Evolutionary conservation across 2,329 filamentous ascomycete genomes (phyloP).

Genomic region (Penicillium paneum): DNA sequence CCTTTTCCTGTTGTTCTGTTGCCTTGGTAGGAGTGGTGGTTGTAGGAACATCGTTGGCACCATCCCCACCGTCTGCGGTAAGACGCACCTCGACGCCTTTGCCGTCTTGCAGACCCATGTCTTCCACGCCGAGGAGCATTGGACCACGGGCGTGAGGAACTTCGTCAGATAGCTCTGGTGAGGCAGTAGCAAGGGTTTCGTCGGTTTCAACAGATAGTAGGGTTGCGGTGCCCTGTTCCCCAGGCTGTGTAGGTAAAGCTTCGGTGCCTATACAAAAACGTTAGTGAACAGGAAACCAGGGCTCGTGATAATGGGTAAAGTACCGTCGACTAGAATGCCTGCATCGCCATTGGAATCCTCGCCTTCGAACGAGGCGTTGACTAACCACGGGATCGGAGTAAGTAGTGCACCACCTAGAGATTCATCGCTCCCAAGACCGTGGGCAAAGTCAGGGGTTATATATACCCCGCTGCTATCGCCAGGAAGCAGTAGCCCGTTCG

Average conservation of each 20-base stretch:
- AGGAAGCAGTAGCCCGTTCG: conserved; percentile 55
- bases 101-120: conserved; percentile 73
- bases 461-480: conserved; percentile 35
- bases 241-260: conserved; percentile 4
- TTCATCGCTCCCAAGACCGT: conserved; percentile 73
- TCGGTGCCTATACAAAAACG: neutral
- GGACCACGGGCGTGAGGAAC: conserved; percentile 79
- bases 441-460: conserved; percentile 32
- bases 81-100: conserved; percentile 45
- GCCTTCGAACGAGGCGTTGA: conserved; percentile 32
- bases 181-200: conserved; percentile 16
- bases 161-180: conserved; percentile 58
- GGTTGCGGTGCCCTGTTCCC: neutral
- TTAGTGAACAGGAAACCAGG: conserved; percentile 1
- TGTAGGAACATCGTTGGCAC: conserved; percentile 3
- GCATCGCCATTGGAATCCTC: conserved; percentile 21
- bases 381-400: conserved; percentile 91
- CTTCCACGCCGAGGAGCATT: conserved; percentile 76
- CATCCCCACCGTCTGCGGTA: conserved; percentile 18
- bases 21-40: conserved; percentile 5
- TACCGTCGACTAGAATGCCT: conserved; percentile 22
- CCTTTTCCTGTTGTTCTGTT: conserved; percentile 11
- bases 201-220: conserved; percentile 12
- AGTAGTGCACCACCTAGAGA: conserved; percentile 83
- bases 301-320: neutral